These are phyloP conservation scores for Marsdenia floribunda DNA, from an alignment of 257 asterid species.

Conservation along the genomic window DNA sequence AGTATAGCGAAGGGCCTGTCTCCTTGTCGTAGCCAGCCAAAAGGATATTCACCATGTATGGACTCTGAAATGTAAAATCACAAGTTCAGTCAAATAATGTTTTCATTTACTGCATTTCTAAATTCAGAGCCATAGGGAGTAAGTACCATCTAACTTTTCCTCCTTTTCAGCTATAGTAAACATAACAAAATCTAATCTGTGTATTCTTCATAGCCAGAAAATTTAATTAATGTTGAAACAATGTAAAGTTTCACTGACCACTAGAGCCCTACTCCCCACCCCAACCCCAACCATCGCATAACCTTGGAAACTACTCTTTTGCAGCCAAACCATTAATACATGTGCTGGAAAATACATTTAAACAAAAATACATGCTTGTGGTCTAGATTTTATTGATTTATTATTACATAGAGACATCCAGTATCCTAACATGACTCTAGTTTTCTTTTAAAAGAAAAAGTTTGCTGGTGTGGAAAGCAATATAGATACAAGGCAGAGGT, in stretches of 20 bases:
- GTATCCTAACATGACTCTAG: not conserved
- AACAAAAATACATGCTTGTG: not conserved
- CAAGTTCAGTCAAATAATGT: not conserved
- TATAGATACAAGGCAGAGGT: not conserved
- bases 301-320: not conserved
- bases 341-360: not conserved
- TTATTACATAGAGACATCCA: not conserved
- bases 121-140: not conserved
- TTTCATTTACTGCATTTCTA: not conserved
- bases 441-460: not conserved
- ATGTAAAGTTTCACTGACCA: not conserved
- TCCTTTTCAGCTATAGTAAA: not conserved
- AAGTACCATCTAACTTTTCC: not conserved
- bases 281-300: not conserved
- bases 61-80: conserved; percentile 45
- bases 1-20: conserved; percentile 81
- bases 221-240: not conserved
- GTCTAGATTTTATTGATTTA: not conserved
- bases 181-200: not conserved
- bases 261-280: no score
- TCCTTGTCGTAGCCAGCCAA: conserved; percentile 94
- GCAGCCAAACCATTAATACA: not conserved
- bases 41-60: conserved; percentile 74
- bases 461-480: not conserved
- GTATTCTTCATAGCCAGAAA: not conserved